These are phyloP conservation scores for Chaetomium sp. DNA, from an alignment of 2,329 filamentous ascomycete species.

Conservation along the genomic window DNA sequence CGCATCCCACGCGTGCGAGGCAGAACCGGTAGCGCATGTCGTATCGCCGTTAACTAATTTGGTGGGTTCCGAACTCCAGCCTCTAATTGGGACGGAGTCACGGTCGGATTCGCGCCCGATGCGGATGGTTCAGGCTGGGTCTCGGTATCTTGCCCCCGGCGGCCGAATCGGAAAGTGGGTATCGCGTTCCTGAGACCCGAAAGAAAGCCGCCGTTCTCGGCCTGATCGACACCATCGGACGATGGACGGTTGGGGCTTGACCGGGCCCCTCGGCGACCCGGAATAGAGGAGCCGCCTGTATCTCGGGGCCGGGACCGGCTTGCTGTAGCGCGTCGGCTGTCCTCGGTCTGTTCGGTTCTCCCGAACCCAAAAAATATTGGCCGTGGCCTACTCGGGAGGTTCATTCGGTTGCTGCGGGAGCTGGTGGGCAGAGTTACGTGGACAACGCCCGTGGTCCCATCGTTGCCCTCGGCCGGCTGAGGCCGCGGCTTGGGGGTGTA, in stretches of 20 bases:
- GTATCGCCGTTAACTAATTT: neutral
- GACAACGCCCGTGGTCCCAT: slow-evolving; percentile 29
- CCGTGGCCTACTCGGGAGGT: slow-evolving; percentile 34
- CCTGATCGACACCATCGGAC: neutral
- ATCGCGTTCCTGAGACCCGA: slow-evolving; percentile 1
- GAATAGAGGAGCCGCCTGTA: neutral
- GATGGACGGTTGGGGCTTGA: neutral
- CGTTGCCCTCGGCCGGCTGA: slow-evolving; percentile 35
- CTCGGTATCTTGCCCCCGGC: neutral
- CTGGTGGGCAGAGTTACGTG: slow-evolving; percentile 24
- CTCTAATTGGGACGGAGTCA: slow-evolving; percentile 31
- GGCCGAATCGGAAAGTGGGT: neutral
- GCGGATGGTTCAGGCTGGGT: neutral
- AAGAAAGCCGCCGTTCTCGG: slow-evolving; percentile 1
- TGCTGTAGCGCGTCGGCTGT: neutral
- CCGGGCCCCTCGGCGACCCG: neutral
- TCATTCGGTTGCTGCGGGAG: slow-evolving; percentile 36
- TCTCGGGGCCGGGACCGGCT: neutral
- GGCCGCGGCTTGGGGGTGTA: slow-evolving; percentile 87
- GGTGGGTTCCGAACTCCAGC: slow-evolving; percentile 26
- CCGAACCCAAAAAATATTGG: slow-evolving; percentile 23
- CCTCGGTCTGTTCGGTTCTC: slow-evolving; percentile 6
- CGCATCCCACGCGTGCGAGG: neutral
- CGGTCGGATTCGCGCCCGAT: slow-evolving; percentile 23
- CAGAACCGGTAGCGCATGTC: neutral